Evolutionary conservation across 73 alveolate species (phyloP).

Genomic region (Paramecium octaurelia): DNA sequence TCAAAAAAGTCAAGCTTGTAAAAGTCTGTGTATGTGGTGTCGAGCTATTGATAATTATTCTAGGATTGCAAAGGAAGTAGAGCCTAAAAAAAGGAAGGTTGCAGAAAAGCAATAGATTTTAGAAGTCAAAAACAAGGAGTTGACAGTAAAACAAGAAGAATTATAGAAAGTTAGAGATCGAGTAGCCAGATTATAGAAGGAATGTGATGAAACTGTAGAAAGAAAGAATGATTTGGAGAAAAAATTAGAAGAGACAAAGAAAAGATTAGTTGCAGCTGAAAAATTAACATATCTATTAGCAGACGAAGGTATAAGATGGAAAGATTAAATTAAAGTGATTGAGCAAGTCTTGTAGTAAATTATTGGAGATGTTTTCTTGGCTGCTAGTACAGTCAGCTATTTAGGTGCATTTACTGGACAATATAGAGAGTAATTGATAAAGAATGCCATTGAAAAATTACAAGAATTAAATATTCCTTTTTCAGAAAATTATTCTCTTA

Average conservation of each 20-base stretch:
- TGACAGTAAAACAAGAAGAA: slow-evolving; percentile 71
- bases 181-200: slow-evolving; percentile 66
- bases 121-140: slow-evolving; percentile 50
- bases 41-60: slow-evolving; percentile 77
- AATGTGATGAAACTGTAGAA: slow-evolving; percentile 69
- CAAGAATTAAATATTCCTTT: slow-evolving; percentile 82
- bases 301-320: slow-evolving; percentile 95
- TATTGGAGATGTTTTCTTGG: slow-evolving; percentile 91
- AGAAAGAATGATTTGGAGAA: slow-evolving; percentile 63
- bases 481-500: slow-evolving; percentile 81
- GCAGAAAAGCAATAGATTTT: slow-evolving; percentile 65
- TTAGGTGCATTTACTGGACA: slow-evolving; percentile 92
- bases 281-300: slow-evolving; percentile 81
- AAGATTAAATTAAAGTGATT: slow-evolving; percentile 77
- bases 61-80: slow-evolving; percentile 75
- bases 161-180: slow-evolving; percentile 70
- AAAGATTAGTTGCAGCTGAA: slow-evolving; percentile 75
- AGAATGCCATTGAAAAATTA: slow-evolving; percentile 79
- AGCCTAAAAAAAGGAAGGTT: slow-evolving; percentile 69
- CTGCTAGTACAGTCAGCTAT: slow-evolving; percentile 89
- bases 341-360: slow-evolving; percentile 75
- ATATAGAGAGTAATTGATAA: slow-evolving; percentile 80
- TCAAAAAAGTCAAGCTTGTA: slow-evolving; percentile 74
- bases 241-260: slow-evolving; percentile 67
- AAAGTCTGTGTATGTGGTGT: slow-evolving; percentile 78